A percentile compares a stretch with the other conserved stretches of the same genome.
phyloP scores from a whole-genome alignment of 495 filamentous ascomycete species.

The Hypoxylon fuscum region DNA sequence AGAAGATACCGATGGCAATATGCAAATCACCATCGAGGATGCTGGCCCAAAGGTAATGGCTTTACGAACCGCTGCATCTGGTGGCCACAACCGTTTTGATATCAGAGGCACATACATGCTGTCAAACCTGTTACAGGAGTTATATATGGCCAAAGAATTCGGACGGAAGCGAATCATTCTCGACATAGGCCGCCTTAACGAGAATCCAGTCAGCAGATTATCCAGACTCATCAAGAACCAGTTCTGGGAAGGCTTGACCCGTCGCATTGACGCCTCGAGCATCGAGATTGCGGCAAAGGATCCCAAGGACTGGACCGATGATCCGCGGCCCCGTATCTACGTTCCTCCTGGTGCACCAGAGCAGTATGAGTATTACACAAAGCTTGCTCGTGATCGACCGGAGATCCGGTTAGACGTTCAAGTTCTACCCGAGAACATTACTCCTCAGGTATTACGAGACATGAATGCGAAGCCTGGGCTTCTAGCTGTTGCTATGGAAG shows the following conservation, averaged over 20 bases:
- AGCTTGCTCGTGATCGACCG: conserved; percentile 76
- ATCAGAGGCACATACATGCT: conserved; percentile 95
- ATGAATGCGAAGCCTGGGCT: conserved; percentile 89
- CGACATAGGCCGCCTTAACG: conserved; percentile 85
- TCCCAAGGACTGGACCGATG: conserved; percentile 88
- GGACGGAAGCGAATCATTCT: conserved; percentile 85
- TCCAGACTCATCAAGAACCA: conserved; percentile 83
- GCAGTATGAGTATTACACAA: conserved; percentile 86
- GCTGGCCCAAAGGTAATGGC: conserved; percentile 90
- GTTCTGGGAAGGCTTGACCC: conserved; percentile 90
- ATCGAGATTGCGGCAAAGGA: conserved; percentile 86
- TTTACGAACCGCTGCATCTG: conserved; percentile 85
- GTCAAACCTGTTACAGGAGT: conserved; percentile 92
- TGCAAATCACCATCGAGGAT: conserved; percentile 97
- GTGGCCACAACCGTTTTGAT: conserved; percentile 82
- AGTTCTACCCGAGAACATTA: conserved; percentile 75
- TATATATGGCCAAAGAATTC: conserved; percentile 86
- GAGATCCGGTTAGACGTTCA: conserved; percentile 88
- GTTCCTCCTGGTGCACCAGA: conserved; percentile 84
- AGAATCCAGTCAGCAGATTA: conserved; percentile 90
- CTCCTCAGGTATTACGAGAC: conserved; percentile 72
- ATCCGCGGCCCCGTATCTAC: conserved; percentile 92
- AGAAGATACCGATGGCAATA: conserved; percentile 91
- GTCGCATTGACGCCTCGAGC: conserved; percentile 86
- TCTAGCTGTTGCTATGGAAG: conserved; percentile 88